Evolutionary conservation across 352 stramenopile genomes (phyloP), one percentile per base, ranked within the genome.

Genomic region (Phytophthora podocarpi): DNA sequence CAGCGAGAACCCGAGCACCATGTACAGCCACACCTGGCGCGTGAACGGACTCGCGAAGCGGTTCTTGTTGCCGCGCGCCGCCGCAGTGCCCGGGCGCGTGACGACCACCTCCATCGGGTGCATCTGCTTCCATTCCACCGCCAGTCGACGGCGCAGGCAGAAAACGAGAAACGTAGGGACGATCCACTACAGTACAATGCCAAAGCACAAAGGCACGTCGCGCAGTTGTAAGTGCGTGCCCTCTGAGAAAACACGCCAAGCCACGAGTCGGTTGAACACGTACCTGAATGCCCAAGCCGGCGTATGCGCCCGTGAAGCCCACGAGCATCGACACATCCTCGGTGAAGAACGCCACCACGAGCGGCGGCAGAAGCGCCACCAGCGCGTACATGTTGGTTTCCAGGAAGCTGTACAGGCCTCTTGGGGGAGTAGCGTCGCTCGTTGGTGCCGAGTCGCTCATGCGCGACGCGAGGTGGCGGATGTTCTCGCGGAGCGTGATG

Each of bases 321-420:
- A 96, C 85, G 26, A 96, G 79, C 83, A 94, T 93, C 28, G 84
- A 91, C 59, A 96, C 87, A 74, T 96, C 87, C 39, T 96, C 87
- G 2, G 87, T 96, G 67, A 88, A 94, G 70, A 96, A 87, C 35
- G 87, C 87, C 23, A 96, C 81, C 10, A 92, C 54, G 50, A 94
- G 79, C 41, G 87, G 85, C 26, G 87, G 87, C 41, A 92, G 67
- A 69, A 94, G 67, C 27, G 87, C 85, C 39, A 87, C 55, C 20
- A 96, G 58, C 34, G 81, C 83, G 64, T 87, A 94, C 48, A 78
- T 59, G 70, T 93, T 80, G 32, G 66, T 76, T 62, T 72, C 45
- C 24, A 89, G 36, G 34, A 91, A 89, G 9, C 56, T 79, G 13
- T 37, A 63, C 39, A 75, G 49, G 30, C 49, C 78, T 18, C 24